These are phyloP conservation scores for Sherardia arvensis DNA, from an alignment of 257 asterid species.

Conservation along the genomic window DNA sequence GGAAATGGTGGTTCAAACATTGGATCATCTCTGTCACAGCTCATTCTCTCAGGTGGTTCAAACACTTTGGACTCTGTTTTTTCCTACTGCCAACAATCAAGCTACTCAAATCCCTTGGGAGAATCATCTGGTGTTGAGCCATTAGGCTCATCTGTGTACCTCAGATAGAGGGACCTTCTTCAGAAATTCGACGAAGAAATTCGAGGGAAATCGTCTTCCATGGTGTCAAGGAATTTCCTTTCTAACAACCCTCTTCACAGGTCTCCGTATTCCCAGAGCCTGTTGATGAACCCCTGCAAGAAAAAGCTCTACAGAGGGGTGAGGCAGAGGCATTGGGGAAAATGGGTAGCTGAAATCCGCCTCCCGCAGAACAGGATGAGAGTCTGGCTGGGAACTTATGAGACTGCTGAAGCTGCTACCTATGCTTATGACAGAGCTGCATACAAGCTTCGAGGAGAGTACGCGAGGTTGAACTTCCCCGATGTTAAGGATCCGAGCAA, in stretches of 20 bases:
- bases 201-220: conserved; percentile 5
- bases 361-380: conserved; percentile 87
- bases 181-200: conserved; percentile 40
- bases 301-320: conserved; percentile 86
- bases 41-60: conserved; percentile 53
- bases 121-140: conserved; percentile 28
- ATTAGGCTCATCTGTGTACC: conserved; percentile 65
- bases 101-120: not conserved
- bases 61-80: conserved; percentile 80
- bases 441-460: conserved; percentile 91
- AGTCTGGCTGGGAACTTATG: conserved; percentile 95
- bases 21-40: conserved; percentile 52
- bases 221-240: conserved; percentile 7
- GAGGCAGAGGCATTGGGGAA: conserved; percentile 99
- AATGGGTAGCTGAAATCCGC: conserved; percentile 95
- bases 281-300: conserved; percentile 36
- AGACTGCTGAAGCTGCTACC: conserved; percentile 89
- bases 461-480: conserved; percentile 81
- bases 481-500: conserved; percentile 48
- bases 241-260: conserved; percentile 14
- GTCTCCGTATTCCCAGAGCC: conserved; percentile 21
- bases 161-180: conserved; percentile 51
- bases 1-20: conserved; percentile 27
- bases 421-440: conserved; percentile 93
- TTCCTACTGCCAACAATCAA: conserved; percentile 38